These are phyloP conservation scores for Liriodendron chinense DNA, from an alignment of 164 flowering plant genomes.

Conservation along the genomic window DNA sequence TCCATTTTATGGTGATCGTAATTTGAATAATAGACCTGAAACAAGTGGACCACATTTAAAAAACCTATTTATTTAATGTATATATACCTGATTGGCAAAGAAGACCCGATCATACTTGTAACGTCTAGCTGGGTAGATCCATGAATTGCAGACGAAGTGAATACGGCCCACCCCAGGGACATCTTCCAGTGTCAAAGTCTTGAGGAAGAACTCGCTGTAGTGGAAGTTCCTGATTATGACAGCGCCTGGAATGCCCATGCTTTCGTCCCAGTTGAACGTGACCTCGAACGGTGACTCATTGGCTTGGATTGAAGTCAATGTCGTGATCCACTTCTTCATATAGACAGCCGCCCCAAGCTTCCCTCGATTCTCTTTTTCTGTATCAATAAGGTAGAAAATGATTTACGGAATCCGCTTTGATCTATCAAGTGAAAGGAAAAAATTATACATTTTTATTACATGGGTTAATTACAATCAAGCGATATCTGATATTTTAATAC, in stretches of 20 bases:
- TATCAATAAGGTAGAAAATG: too few species aligned
- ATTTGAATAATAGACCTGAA: too few species aligned
- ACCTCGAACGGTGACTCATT: slow-evolving; percentile 39
- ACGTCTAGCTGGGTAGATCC: slow-evolving; percentile 63
- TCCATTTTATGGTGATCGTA: too few species aligned
- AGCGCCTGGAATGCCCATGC: slow-evolving; percentile 70
- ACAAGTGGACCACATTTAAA: too few species aligned
- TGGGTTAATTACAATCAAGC: too few species aligned
- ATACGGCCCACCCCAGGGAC: slow-evolving; percentile 56
- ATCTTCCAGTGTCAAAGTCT: slow-evolving; percentile 51
- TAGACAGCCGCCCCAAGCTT: slow-evolving; percentile 42
- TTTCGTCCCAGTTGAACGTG: slow-evolving; percentile 62
- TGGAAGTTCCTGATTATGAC: slow-evolving; percentile 57
- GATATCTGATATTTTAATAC: too few species aligned
- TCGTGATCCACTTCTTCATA: slow-evolving; percentile 61
- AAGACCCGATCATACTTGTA: slow-evolving; percentile 41
- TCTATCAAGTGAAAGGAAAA: too few species aligned
- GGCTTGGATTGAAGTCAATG: slow-evolving; percentile 28
- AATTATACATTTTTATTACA: too few species aligned
- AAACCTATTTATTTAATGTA: too few species aligned
- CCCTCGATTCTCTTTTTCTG: slow-evolving; percentile 2
- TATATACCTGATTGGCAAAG: slow-evolving; percentile 23
- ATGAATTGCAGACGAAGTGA: slow-evolving; percentile 74
- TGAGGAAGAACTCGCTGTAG: slow-evolving; percentile 63
- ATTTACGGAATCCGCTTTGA: too few species aligned